Conservation (phyloP, 805 yeast genomes). For the Wickerhamomyces ciferrii region DNA sequence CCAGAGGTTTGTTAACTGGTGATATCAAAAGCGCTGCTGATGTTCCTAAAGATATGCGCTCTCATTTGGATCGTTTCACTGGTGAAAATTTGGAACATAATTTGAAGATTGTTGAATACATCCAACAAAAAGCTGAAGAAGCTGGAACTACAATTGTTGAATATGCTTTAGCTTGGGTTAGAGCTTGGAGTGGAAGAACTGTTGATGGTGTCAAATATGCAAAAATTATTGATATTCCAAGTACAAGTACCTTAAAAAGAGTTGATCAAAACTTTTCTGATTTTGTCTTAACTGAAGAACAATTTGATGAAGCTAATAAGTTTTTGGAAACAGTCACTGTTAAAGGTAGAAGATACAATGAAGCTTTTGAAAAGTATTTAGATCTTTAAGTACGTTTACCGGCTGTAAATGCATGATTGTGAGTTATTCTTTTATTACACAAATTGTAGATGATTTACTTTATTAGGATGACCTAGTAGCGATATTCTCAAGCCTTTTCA, state of each 20-base stretch:
- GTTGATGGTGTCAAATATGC: slow-evolving; percentile 33
- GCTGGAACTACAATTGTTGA: slow-evolving; percentile 54
- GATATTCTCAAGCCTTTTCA: too few species aligned
- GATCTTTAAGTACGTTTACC: background rate
- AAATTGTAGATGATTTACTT: too few species aligned
- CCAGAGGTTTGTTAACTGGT: slow-evolving; percentile 76
- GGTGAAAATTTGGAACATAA: slow-evolving; percentile 55
- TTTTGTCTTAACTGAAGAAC: slow-evolving; percentile 45
- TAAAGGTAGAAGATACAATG: slow-evolving; percentile 53
- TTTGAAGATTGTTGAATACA: slow-evolving; percentile 42
- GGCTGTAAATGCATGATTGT: too few species aligned
- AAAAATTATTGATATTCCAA: slow-evolving; percentile 73
- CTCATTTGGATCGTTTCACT: slow-evolving; percentile 48
- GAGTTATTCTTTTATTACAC: too few species aligned
- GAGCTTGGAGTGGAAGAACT: slow-evolving; percentile 29
- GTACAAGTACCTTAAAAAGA: slow-evolving; percentile 56
- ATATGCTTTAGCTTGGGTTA: slow-evolving; percentile 63
- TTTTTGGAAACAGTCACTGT: slow-evolving; percentile 39
- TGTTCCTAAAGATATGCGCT: slow-evolving; percentile 51
- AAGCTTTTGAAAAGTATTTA: slow-evolving; percentile 11
- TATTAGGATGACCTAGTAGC: too few species aligned
- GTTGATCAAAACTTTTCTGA: slow-evolving; percentile 56
- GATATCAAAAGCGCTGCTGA: slow-evolving; percentile 37
- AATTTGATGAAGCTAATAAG: slow-evolving; percentile 46
- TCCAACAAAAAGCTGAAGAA: slow-evolving; percentile 42